A percentile compares a stretch with the other conserved stretches of the same genome.
Evolutionary conservation across 371 early-diverging fungal species (phyloP).

Genomic region (Circinella umbellata): DNA sequence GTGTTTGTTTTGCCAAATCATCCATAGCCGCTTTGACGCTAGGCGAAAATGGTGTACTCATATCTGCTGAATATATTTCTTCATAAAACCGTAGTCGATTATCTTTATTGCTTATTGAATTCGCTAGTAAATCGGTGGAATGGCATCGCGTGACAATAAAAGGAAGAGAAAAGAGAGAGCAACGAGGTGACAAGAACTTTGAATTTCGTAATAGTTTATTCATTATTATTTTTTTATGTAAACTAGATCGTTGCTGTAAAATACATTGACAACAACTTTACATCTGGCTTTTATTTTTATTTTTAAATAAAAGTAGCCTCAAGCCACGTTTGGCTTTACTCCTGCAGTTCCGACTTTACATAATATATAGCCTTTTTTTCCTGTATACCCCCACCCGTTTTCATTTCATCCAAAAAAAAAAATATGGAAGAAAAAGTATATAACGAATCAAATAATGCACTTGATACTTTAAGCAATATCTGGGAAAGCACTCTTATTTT

Average conservation of each 20-base stretch:
- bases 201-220: not conserved
- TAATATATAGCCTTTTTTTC: not conserved
- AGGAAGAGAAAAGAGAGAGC: not conserved
- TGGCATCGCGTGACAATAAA: constrained; percentile 18
- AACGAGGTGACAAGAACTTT: not conserved
- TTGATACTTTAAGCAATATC: constrained; percentile 36
- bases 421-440: constrained; percentile 21
- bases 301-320: not conserved
- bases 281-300: not conserved
- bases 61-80: constrained; percentile 26
- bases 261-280: not conserved
- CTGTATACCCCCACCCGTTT: not conserved
- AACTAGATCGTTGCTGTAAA: not conserved
- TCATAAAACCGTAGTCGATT: constrained; percentile 30
- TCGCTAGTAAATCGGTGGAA: constrained; percentile 15
- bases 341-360: too few relatives aligned
- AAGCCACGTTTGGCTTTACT: not conserved
- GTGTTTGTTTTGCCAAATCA: constrained; percentile 26
- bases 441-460: constrained; percentile 30
- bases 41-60: constrained; percentile 30
- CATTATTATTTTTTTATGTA: not conserved
- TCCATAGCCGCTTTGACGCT: constrained; percentile 11
- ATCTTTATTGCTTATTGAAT: constrained; percentile 16
- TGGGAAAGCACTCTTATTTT: constrained; percentile 44
- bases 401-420: not conserved